Conservation (phyloP, 495 filamentous ascomycete species). For the Neurospora sp. region DNA sequence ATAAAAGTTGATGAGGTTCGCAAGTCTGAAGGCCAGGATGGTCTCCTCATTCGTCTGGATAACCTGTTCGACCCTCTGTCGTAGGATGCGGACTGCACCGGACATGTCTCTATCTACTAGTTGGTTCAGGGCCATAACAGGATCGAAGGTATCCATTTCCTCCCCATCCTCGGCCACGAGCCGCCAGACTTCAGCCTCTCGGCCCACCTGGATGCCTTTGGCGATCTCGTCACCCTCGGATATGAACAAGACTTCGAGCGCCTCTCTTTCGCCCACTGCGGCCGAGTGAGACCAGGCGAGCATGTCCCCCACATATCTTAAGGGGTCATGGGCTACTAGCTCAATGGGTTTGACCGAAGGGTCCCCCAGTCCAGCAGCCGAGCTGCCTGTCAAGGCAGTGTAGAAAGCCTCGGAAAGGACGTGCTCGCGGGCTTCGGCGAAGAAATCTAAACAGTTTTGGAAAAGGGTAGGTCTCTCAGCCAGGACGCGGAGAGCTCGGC, state of each 20-base stretch:
- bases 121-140: conserved; percentile 72
- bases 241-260: conserved; percentile 83
- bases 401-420: conserved; percentile 86
- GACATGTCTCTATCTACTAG: conserved; percentile 79
- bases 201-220: conserved; percentile 71
- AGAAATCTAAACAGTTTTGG: conserved; percentile 88
- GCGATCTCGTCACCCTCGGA: conserved; percentile 86
- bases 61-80: conserved; percentile 80
- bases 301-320: conserved; percentile 96
- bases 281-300: conserved; percentile 94
- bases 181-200: conserved; percentile 82
- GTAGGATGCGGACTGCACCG: conserved; percentile 64
- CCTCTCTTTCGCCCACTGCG: conserved; percentile 85
- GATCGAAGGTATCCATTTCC: conserved; percentile 56
- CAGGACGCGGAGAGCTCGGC: conserved; percentile 74
- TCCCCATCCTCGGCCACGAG: conserved; percentile 47
- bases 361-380: conserved; percentile 31
- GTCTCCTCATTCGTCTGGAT: conserved; percentile 88
- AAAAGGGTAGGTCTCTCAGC: conserved; percentile 86
- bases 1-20: conserved; percentile 85
- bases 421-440: conserved; percentile 82
- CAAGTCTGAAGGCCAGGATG: conserved; percentile 78
- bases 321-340: conserved; percentile 79
- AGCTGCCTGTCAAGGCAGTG: conserved; percentile 71
- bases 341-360: conserved; percentile 80